Evolutionary conservation across 2,329 filamentous ascomycete species (phyloP).

Genomic region (Ascocoryne sarcoides): DNA sequence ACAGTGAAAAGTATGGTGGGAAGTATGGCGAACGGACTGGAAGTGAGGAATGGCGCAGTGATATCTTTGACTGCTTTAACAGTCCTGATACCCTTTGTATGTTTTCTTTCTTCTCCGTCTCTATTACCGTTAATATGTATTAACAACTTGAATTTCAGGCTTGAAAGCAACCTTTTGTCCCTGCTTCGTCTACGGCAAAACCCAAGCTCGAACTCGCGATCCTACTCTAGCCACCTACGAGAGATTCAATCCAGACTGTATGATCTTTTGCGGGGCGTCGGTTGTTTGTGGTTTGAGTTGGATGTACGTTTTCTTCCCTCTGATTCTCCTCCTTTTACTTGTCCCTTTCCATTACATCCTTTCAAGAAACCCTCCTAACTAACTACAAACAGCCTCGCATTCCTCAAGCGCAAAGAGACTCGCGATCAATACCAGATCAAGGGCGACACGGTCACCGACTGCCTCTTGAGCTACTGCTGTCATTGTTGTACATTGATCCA

Average conservation of each 20-base stretch:
- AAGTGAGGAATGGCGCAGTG: conserved; percentile 14
- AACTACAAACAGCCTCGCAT: conserved; percentile 9
- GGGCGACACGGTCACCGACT: conserved; percentile 30
- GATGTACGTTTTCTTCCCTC: conserved; percentile 12
- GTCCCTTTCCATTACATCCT: background rate
- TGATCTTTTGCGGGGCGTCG: conserved; percentile 12
- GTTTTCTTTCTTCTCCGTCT: conserved; percentile 1
- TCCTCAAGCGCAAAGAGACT: conserved; percentile 17
- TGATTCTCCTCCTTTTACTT: background rate
- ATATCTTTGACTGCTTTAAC: conserved; percentile 19
- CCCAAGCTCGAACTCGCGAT: conserved; percentile 16
- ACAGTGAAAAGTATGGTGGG: conserved; percentile 13
- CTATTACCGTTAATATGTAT: background rate
- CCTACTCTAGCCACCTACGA: conserved; percentile 19
- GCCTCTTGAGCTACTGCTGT: conserved; percentile 31
- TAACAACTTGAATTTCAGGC: conserved; percentile 8
- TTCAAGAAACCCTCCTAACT: background rate
- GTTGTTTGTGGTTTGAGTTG: conserved; percentile 12
- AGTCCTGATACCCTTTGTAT: conserved; percentile 18
- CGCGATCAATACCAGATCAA: conserved; percentile 20
- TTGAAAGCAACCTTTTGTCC: conserved; percentile 21
- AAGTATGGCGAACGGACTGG: conserved; percentile 12
- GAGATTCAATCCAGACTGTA: conserved; percentile 18
- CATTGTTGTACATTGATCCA: conserved; percentile 23
- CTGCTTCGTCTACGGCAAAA: conserved; percentile 25